Base-by-base conservation (phyloP, 257 asterid genomes). In the Solanum bulbocastanum region DNA sequence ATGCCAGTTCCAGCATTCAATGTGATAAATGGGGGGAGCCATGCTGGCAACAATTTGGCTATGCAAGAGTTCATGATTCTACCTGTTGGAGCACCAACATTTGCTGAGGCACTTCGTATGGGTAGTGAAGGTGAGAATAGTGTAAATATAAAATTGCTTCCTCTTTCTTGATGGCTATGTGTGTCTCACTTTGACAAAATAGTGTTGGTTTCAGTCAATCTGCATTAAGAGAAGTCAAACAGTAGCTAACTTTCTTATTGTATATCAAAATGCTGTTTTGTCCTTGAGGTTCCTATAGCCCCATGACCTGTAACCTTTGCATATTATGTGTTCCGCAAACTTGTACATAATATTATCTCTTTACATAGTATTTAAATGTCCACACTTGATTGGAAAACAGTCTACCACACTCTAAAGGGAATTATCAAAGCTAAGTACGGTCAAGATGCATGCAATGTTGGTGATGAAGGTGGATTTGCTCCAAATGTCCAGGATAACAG, bases 1-100 rank as follows among this genome's bases (percentile, higher is more conserved):
- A 96, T 97, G 99, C 99, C 99, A 5, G 99, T 97, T 68, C 99
- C 99, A 4, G 99, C 99, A 27, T 96, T 97, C 94, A 97, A 97
- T 84, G 99, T 97, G 8, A 97, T 97, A 9, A 97, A 97, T 84
- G 99, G 99, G 69, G 99, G 99, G 83, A 97, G 99, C 92, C 99
- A 97, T 88, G 99, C 99, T 86, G 99, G 99, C 25, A 97, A 96
- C 92, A 97, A 97, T 91, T 89, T 97, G 88, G 99, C 99, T 66
- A 97, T 97, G 99, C 99, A 97, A 87, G 99, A 97, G 87, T 97
- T 97, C 88, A 97, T 97, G 99, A 96, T 97, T 84, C 89, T 97
- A 75, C 99, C 99, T 9, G 99, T 97, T 5, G 99, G 99, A 87
- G 99, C 99, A 37, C 65, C 93, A 88, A 74, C 98, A 9, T 97